Evolutionary conservation across 306 rosid genomes (phyloP), one percentile per base, ranked within the genome.

Genomic region (Cucurbita pepo): DNA sequence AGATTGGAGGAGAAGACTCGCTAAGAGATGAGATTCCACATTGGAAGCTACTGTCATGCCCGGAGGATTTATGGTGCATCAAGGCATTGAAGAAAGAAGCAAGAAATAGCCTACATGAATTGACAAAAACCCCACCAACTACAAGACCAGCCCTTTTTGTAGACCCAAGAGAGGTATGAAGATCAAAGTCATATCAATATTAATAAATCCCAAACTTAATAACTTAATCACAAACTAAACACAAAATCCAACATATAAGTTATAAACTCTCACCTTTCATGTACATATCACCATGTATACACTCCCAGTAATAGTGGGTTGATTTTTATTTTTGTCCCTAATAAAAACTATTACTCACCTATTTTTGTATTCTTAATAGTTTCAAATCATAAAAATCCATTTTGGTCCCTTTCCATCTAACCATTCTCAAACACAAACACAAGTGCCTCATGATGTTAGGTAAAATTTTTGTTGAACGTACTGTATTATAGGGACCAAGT

Each of bases 21-120:
- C 76, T 89, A 56, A 86, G 85, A 72, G 83, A 84, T 69, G 86
- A 89, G 47, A 91, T 94, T 45, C 98, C 98, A 63, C 98, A 89
- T 78, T 86, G 97, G 97, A 94, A 83, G 67, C 58, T 81, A 79
- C 83, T 94, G 70, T 93, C 96, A 3, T 83, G 88, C 75, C 92
- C 85, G 0, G 97, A 89, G 71, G 98, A 94, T 76, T 85, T 94
- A 86, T 94, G 97, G 98, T 94, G 98, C 80, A 86, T 94, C 77
- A 94, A 89, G 86, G 78, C 85, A n/a, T 79, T 90, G 97, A 90
- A 82, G 81, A 81, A 44, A 58, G 82, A 84, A 58, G 96, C 77
- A 67, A 80, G 83, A 43, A 75, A 60, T 72, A 65, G 16, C 21
- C 71, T 83, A 40, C 80, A 69, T 75, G 90, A 88, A 53, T 80